Conservation (phyloP, 345 rosid genomes). For the Gossypium rotundifolium region DNA sequence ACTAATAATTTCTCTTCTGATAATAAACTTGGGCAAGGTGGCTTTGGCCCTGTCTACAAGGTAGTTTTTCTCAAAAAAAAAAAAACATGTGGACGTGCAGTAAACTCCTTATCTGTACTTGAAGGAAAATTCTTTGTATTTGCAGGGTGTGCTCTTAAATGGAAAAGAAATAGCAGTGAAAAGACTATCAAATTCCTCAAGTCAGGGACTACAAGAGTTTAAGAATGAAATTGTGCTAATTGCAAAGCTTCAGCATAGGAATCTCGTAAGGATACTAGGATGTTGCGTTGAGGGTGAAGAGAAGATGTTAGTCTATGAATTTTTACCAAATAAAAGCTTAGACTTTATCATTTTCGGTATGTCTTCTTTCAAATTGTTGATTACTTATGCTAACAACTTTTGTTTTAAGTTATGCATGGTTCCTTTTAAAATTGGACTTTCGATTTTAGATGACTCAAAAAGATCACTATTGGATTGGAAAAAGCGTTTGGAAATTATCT, state of each 20-base stretch:
- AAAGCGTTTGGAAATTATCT: slow-evolving; percentile 45
- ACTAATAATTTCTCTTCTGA: slow-evolving; percentile 34
- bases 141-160: slow-evolving; percentile 25
- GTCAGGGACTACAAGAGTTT: slow-evolving; percentile 49
- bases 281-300: slow-evolving; percentile 50
- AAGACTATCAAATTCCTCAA: slow-evolving; percentile 38
- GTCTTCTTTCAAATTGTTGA: slow-evolving; percentile 1
- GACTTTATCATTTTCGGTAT: slow-evolving; percentile 49
- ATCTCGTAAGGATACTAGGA: slow-evolving; percentile 64
- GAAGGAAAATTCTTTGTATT: not conserved
- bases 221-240: slow-evolving; percentile 37
- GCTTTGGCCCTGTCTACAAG: slow-evolving; percentile 66
- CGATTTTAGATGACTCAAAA: slow-evolving; percentile 32
- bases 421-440: not conserved
- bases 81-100: not conserved
- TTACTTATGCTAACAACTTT: not conserved
- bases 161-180: slow-evolving; percentile 43
- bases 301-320: slow-evolving; percentile 57
- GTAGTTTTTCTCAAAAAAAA: slow-evolving; percentile 16
- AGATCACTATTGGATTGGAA: slow-evolving; percentile 40
- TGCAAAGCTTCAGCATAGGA: slow-evolving; percentile 62
- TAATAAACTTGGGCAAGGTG: slow-evolving; percentile 66
- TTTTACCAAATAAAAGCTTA: slow-evolving; percentile 54
- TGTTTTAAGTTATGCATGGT: not conserved
- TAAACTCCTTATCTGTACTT: not conserved